Evolutionary conservation across 306 rosid genomes (phyloP).

Genomic region (Glycine soja): DNA sequence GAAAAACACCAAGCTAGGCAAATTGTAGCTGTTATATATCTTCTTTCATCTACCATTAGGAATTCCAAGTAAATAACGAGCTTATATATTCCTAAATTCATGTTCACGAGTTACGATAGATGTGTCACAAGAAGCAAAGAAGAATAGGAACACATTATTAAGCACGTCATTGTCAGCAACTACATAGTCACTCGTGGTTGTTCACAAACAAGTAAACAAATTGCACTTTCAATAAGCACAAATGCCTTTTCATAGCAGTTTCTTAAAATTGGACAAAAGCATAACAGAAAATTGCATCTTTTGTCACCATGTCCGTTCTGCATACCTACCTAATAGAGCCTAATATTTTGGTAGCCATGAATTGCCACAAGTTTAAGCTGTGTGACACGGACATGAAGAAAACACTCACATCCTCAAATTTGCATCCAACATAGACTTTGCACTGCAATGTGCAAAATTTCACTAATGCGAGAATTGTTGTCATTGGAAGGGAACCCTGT

Average conservation of each 20-base stretch:
- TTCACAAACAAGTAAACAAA: conserved; percentile 13
- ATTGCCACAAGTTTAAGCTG: conserved; percentile 28
- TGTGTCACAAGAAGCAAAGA: background rate
- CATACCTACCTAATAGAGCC: conserved; percentile 20
- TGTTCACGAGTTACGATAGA: too few relatives aligned
- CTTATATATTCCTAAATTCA: background rate
- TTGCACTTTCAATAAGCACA: conserved; percentile 32
- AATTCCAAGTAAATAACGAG: conserved; percentile 23
- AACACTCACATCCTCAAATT: conserved; percentile 11
- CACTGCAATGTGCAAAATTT: conserved; percentile 37
- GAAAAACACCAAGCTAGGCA: conserved; percentile 24
- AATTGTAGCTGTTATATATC: background rate
- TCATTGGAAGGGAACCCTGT: conserved; percentile 18
- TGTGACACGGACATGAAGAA: conserved; percentile 13
- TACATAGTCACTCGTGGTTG: conserved; percentile 16
- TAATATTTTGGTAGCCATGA: conserved; percentile 25
- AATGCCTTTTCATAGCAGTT: conserved; percentile 22
- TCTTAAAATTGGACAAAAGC: conserved; percentile 6
- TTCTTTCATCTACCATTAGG: conserved; percentile 26
- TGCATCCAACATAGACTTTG: background rate
- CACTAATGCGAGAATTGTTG: conserved; percentile 38
- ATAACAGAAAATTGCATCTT: conserved; percentile 34
- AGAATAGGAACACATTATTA: conserved; percentile 24
- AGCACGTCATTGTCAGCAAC: conserved; percentile 39
- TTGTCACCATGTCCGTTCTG: conserved; percentile 30